Evolutionary conservation across 2,329 filamentous ascomycete genomes (phyloP), one percentile per base, ranked within the genome.

Genomic region (Sporothrix globosa): DNA sequence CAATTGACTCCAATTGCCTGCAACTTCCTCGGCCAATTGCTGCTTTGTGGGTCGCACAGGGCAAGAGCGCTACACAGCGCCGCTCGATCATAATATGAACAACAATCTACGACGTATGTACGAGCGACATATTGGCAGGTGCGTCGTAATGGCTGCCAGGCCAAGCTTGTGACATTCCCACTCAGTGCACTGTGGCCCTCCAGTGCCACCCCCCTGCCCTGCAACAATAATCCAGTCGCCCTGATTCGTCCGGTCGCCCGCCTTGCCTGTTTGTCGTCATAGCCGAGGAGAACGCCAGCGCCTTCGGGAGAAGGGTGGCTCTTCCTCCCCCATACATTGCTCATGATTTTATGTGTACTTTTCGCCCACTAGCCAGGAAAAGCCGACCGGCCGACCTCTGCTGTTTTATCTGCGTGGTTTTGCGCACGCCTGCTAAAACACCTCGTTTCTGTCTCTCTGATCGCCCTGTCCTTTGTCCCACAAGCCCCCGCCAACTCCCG

Each of bases 341-440:
- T 52, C 41, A 24, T 44, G 19, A 48, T 69, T 66, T 53, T 52
- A 19, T 34, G 4, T 34, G 34, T 34, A 34, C 34, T 34, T 30
- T 73, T 74, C 74, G 6, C 27, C 52, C 53, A 10, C 56, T 67
- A 69, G 70, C 72, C 69, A 68, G 67, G 70, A 72, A 72, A 65
- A 73, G 72, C 72, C 68, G 70, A 70, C 19, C 48, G 56, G 44
- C 69, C 44, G 52, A 34, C 54, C 30, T 58, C 56, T 61, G 50
- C 58, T 71, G 70, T 72, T 3, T 70, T 72, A 74, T 73, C 68
- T 68, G 66, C 48, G 65, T 56, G 30, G 11, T 72, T 70, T 71
- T 58, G 68, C 63, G 50, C 54, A 58, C 3, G 77, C 77, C 75
- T 76, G 71, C 74, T 46, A 76, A 76, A 77, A 77, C 76, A 77